These are phyloP conservation scores for Nakaseomyces uthaithaninus DNA, from an alignment of 1,139 yeast genomes.

Conservation along the genomic window DNA sequence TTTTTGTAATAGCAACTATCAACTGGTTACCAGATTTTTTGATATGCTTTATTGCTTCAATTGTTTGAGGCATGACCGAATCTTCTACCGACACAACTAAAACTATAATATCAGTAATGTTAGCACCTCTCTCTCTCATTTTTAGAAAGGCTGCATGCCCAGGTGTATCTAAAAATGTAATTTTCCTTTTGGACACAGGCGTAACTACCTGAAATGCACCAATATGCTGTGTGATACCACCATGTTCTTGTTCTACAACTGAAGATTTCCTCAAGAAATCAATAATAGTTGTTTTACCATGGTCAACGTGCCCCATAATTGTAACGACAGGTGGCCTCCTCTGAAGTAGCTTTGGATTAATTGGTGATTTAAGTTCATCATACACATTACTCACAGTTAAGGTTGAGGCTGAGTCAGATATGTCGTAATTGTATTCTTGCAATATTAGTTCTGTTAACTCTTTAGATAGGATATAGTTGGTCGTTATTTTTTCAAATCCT, in stretches of 20 bases:
- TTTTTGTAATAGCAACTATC: constrained; percentile 86
- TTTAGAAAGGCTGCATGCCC: constrained; percentile 96
- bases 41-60: constrained; percentile 92
- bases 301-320: constrained; percentile 98
- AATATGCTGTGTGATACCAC: constrained; percentile 96
- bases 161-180: constrained; percentile 93
- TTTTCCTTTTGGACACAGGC: constrained; percentile 61
- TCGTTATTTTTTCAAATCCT: constrained; percentile 71
- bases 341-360: constrained; percentile 41
- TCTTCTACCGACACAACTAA: constrained; percentile 98
- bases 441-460: constrained; percentile 84
- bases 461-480: constrained; percentile 72
- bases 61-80: constrained; percentile 95
- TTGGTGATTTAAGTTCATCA: constrained; percentile 36
- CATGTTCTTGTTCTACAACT: constrained; percentile 77
- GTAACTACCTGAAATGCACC: constrained; percentile 90
- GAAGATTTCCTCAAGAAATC: constrained; percentile 80
- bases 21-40: constrained; percentile 68
- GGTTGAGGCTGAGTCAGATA: constrained; percentile 34
- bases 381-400: constrained; percentile 43
- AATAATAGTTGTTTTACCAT: constrained; percentile 90
- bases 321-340: constrained; percentile 91
- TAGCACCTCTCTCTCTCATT: constrained; percentile 96
- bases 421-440: constrained; percentile 77
- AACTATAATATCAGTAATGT: constrained; percentile 83